Conservation (phyloP, 345 rosid species). For the Lepidium sativum region DNA sequence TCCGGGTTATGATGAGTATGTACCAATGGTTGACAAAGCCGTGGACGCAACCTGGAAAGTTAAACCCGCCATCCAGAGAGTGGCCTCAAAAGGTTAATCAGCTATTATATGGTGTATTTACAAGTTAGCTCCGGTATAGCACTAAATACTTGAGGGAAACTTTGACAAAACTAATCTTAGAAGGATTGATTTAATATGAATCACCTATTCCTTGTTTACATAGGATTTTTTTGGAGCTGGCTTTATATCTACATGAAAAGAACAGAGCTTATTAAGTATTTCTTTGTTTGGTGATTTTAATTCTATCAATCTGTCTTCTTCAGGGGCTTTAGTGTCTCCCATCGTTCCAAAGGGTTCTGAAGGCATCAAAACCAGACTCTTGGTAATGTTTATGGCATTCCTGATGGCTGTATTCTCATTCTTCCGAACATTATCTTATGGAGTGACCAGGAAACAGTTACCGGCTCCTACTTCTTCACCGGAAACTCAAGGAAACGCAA, state of each 20-base stretch:
- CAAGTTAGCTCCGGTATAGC: neutral
- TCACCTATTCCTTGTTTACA: neutral
- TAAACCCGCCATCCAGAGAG: constrained; percentile 39
- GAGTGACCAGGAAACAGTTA: constrained; percentile 44
- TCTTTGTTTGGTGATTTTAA: neutral
- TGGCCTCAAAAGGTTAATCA: constrained; percentile 57
- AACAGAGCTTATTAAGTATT: neutral
- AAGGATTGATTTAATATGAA: neutral
- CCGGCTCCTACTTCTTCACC: constrained; percentile 8
- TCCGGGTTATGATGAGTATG: constrained; percentile 93
- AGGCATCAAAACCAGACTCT: constrained; percentile 41
- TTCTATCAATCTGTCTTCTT: neutral
- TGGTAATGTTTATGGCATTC: constrained; percentile 42
- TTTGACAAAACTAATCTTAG: neutral
- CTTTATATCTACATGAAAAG: neutral
- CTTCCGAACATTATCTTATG: constrained; percentile 35
- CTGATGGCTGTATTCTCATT: constrained; percentile 51
- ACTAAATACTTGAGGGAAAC: neutral
- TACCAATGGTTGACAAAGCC: constrained; percentile 97
- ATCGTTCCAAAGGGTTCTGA: constrained; percentile 30
- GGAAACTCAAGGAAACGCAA: constrained; percentile 25
- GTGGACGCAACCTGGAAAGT: constrained; percentile 88
- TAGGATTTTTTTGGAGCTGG: neutral
- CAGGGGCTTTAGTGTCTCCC: constrained; percentile 17
- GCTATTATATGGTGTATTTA: neutral